Percentiles rank a stretch among this genome's conserved stretches.
phyloP scores from a whole-genome alignment of 345 rosid genomes.

The Murraya paniculata region DNA sequence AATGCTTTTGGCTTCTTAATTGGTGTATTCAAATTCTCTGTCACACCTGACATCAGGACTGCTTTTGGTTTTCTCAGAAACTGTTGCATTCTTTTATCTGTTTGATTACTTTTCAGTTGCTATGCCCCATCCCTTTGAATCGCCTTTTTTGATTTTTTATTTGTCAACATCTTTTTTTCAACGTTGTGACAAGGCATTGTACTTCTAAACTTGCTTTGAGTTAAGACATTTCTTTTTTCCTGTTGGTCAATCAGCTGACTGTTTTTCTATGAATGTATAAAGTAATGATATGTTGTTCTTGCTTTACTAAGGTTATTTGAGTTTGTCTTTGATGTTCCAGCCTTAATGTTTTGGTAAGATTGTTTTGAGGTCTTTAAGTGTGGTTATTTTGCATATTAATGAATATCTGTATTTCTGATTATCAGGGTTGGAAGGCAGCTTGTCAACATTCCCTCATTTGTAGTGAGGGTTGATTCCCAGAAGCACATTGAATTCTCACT shows the following conservation, averaged over 20 bases:
- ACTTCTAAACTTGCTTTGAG: too few species aligned
- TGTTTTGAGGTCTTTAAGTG: neutral
- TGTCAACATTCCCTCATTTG: constrained; percentile 35
- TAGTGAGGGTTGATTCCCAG: constrained; percentile 41
- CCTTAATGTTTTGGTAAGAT: neutral
- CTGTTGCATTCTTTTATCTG: neutral
- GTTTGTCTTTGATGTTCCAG: neutral
- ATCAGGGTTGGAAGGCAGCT: constrained; percentile 42
- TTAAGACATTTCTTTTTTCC: neutral
- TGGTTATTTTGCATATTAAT: neutral
- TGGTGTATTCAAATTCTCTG: neutral
- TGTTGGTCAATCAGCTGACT: neutral
- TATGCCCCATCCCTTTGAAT: neutral
- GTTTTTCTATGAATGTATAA: neutral
- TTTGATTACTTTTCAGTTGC: neutral
- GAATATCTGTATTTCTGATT: neutral
- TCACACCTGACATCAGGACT: neutral
- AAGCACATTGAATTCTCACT: constrained; percentile 35
- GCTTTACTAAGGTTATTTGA: neutral
- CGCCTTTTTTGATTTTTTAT: neutral
- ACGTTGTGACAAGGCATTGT: neutral
- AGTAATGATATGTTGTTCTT: neutral
- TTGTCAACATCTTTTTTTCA: neutral
- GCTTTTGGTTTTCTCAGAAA: neutral
- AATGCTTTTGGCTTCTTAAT: neutral